Evolutionary conservation across 169 alveolate genomes (phyloP).

Genomic region (Plasmodium blacklocki): DNA sequence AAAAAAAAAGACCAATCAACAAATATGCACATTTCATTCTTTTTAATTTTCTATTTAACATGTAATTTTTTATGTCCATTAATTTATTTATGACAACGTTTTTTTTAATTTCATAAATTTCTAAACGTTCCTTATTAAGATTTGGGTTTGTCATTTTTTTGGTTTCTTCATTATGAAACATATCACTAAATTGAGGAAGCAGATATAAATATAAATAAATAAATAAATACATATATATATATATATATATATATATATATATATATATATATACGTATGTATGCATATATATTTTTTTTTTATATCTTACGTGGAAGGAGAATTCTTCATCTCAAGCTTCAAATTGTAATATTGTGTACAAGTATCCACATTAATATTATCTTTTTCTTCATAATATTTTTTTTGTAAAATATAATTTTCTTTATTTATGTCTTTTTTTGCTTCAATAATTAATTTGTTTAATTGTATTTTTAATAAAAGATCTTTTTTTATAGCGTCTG

Average conservation of each 20-base stretch:
- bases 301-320: not conserved
- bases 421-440: not conserved
- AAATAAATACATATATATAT: no score
- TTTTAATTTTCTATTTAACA: constrained; percentile 7
- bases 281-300: no score
- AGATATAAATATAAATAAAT: no score
- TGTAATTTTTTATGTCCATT: constrained; percentile 35
- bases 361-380: not conserved
- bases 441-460: constrained; percentile 21
- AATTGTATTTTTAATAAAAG: constrained; percentile 20
- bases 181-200: constrained; percentile 13
- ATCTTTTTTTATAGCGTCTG: constrained; percentile 9
- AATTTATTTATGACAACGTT: constrained; percentile 25
- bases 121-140: constrained; percentile 11
- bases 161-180: not conserved
- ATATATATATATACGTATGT: no score
- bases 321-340: not conserved
- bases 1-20: no score
- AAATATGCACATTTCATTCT: no score
- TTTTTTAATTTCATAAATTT: constrained; percentile 34
- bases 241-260: no score
- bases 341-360: not conserved
- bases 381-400: not conserved
- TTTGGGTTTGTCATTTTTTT: not conserved
- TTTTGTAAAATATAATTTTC: not conserved